phyloP scores from a whole-genome alignment of 305 asterid genomes.

The Fraxinus floribunda region DNA sequence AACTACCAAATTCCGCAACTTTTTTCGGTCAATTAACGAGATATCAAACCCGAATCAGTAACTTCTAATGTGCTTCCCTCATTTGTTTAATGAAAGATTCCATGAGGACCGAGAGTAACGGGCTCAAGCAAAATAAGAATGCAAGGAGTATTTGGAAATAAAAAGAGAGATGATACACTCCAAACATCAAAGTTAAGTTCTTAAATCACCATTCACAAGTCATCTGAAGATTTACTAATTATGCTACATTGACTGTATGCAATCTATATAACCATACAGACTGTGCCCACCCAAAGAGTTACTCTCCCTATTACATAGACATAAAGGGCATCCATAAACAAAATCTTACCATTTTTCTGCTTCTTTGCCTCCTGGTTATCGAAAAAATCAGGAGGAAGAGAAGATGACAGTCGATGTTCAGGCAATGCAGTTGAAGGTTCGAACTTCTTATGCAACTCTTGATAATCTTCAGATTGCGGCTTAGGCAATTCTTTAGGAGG shows the following conservation, averaged over 20 bases:
- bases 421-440: slow-evolving; percentile 48
- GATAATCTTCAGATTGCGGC: slow-evolving; percentile 41
- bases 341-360: slow-evolving; percentile 62
- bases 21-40: slow-evolving; percentile 13
- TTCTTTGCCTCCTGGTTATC: slow-evolving; percentile 63
- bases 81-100: neutral
- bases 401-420: slow-evolving; percentile 44
- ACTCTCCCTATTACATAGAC: slow-evolving; percentile 17
- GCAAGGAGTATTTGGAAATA: neutral
- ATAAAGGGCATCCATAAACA: slow-evolving; percentile 19
- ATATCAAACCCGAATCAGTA: neutral
- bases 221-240: neutral
- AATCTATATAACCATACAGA: neutral
- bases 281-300: neutral
- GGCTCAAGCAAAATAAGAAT: neutral
- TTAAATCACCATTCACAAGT: neutral
- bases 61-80: neutral
- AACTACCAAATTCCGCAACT: neutral
- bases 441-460: slow-evolving; percentile 33
- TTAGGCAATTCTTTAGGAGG: slow-evolving; percentile 50
- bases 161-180: neutral
- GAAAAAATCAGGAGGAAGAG: slow-evolving; percentile 72
- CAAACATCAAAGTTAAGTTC: slow-evolving; percentile 2
- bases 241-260: neutral
- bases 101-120: neutral